Evolutionary conservation across 73 alveolate species (phyloP).

Genomic region (Urostyla sp.): DNA sequence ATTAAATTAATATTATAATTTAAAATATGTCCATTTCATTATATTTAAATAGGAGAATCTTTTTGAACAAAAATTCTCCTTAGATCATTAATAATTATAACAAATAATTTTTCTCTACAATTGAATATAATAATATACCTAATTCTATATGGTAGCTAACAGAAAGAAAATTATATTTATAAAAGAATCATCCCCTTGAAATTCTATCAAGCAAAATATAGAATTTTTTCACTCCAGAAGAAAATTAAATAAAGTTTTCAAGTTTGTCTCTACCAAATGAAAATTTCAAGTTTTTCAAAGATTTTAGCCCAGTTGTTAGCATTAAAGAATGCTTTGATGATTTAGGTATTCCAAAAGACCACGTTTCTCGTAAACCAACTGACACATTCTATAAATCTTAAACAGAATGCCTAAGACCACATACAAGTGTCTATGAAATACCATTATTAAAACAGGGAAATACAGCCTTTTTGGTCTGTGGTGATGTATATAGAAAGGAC

Average conservation of each 20-base stretch:
- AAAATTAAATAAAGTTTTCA: too few species aligned
- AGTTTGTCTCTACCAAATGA: slow-evolving; percentile 54
- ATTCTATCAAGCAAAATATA: slow-evolving; percentile 52
- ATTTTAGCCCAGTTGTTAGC: slow-evolving; percentile 77
- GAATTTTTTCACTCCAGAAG: slow-evolving; percentile 39
- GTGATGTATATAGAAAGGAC: slow-evolving; percentile 94
- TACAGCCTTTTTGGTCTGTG: slow-evolving; percentile 83
- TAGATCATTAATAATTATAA: too few species aligned
- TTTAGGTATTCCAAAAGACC: slow-evolving; percentile 83
- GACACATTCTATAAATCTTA: slow-evolving; percentile 84
- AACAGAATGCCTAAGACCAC: slow-evolving; percentile 80
- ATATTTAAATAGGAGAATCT: too few species aligned
- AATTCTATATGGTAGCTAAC: slow-evolving; percentile 55
- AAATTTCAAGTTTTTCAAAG: slow-evolving; percentile 56
- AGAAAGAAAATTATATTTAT: slow-evolving; percentile 48
- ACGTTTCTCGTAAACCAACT: slow-evolving; percentile 77
- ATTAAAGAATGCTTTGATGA: slow-evolving; percentile 84
- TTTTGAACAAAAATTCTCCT: too few species aligned
- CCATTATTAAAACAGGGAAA: slow-evolving; percentile 75
- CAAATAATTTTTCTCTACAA: too few species aligned
- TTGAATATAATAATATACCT: slow-evolving; percentile 65
- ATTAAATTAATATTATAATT: too few species aligned
- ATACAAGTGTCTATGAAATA: slow-evolving; percentile 87
- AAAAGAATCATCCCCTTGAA: slow-evolving; percentile 70
- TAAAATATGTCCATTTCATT: too few species aligned